Evolutionary conservation across 805 yeast genomes (phyloP).

Genomic region (Saccharomycopsis capsularis): DNA sequence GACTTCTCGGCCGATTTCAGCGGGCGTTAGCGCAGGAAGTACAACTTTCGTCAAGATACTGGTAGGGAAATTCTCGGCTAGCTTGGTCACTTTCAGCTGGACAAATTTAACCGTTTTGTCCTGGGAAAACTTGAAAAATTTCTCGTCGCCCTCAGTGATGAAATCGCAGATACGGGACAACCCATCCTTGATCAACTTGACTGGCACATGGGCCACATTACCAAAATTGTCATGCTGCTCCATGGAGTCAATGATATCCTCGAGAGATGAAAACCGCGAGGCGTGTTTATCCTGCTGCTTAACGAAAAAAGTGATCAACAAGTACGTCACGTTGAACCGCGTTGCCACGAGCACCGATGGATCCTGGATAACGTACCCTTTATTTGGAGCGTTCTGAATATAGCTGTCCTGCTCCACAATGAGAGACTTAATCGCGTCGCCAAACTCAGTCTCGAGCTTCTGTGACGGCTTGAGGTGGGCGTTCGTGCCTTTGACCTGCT

Average conservation of each 20-base stretch:
- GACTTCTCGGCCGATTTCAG: conserved; percentile 6
- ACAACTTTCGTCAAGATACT: conserved; percentile 13
- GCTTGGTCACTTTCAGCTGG: conserved; percentile 1
- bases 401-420: neutral
- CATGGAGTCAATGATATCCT: conserved; percentile 20
- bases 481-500: conserved; percentile 1
- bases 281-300: neutral
- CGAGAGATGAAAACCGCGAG: conserved; percentile 11
- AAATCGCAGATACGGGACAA: conserved; percentile 10
- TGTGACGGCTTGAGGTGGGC: neutral
- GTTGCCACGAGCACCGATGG: conserved; percentile 16
- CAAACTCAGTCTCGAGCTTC: conserved; percentile 2
- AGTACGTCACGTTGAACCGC: conserved; percentile 7
- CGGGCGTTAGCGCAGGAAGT: conserved; percentile 11
- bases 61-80: conserved; percentile 14
- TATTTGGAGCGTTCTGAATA: too few relatives aligned
- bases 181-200: neutral
- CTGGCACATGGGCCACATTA: conserved; percentile 6
- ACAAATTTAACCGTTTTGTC: conserved; percentile 1
- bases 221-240: neutral
- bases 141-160: conserved; percentile 7
- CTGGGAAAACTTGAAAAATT: conserved; percentile 11
- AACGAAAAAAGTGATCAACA: conserved; percentile 8
- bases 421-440: neutral
- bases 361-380: conserved; percentile 10